Base-by-base conservation (phyloP, 2,329 filamentous ascomycete species). In the Mycosphaerella sp. region DNA sequence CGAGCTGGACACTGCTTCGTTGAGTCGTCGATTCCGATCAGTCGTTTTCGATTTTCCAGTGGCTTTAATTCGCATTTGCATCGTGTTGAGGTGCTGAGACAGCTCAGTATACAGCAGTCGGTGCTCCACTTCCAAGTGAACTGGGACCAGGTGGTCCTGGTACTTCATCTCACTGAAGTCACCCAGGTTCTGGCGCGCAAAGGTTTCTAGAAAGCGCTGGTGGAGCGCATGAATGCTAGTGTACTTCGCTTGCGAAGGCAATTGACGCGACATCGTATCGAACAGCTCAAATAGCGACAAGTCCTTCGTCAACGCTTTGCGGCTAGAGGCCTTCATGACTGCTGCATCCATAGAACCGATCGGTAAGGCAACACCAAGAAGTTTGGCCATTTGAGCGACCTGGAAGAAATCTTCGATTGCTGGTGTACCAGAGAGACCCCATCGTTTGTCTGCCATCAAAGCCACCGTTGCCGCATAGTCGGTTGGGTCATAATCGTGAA, bases 361-460 rank as follows among this genome's bases (percentile, higher is more conserved):
- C 2, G 79, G 80, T 0, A 86, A 67, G 41, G 73, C 71, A 17
- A 82, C 66, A 1, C 76, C 74, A 1, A 86, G 62, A 13, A 84
- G 74, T 1, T 68, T 68, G 0, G 80, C 79, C 51, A 84, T 79
- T 13, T 72, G 73, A 45, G 82, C 79, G 7, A 85, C 70, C 55
- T 83, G 79, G 1, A 75, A 73, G 58, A 82, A 82, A 48, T 79
- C 75, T 4, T 73, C 71, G 2, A 84, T 61, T 0, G 74, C 71
- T 1, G 82, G 82, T 1, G 82, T 86, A 2, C 79, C 82, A 0
- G 81, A 85, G 1, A 86, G 67, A 6, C 82, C 70, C 81, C 82
- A 85, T 48, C 74, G 75, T 36, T 76, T 79, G 37, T 73, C 68
- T 9, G 78, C 74, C 21, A 72, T 61, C 1, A 84, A 59, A 0